Base-by-base conservation (phyloP, 495 filamentous ascomycete genomes). In the Lasiosphaeris hirsuta region DNA sequence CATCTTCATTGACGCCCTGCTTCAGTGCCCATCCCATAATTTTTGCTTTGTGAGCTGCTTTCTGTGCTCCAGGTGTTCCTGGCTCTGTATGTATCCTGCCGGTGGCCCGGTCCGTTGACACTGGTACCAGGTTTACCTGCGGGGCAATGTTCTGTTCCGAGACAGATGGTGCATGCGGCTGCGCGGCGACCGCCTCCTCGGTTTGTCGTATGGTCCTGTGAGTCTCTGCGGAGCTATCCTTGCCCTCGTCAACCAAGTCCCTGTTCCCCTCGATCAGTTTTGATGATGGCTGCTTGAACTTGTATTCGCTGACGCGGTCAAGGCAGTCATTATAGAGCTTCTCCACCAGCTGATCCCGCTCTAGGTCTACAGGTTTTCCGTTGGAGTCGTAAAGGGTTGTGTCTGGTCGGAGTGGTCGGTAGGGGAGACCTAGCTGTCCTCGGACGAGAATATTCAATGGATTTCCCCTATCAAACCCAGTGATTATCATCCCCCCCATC, bases 401-500 rank as follows among this genome's bases (percentile, higher is more conserved):
- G 52, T 90, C 88, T 52, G 96, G 88, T 51, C 83, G 88, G 51
- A 99, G 72, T 14, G 85, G 70, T 65, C 96, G 90, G 69, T 96
- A 96, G 19, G 84, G 85, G 33, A 99, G 81, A 14, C 87, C 92
- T 48, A 99, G 78, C 70, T 99, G 94, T 18, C 90, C 91, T 54
- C 94, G 85, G 62, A 97, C 85, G 51, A 99, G 83, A 55, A 89
- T 84, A 66, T 94, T 91, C 59, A 99, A 70, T 13, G 94, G 94
- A 68, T 99, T 99, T 1, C 94, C 94, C 66, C 88, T 84, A 56
- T 97, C 90, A 64, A 97, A 99, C 2, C 94, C 94, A 33, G 94
- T 96, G 60, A 99, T 90, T 48, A 99, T 97, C 73, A 96, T 94
- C 14, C 95, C 94, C 38, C 94, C 94, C 81, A 96, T 89, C 67